These are phyloP conservation scores for Paxillus involutus DNA, from an alignment of 768 basidiomycete species.

Conservation along the genomic window DNA sequence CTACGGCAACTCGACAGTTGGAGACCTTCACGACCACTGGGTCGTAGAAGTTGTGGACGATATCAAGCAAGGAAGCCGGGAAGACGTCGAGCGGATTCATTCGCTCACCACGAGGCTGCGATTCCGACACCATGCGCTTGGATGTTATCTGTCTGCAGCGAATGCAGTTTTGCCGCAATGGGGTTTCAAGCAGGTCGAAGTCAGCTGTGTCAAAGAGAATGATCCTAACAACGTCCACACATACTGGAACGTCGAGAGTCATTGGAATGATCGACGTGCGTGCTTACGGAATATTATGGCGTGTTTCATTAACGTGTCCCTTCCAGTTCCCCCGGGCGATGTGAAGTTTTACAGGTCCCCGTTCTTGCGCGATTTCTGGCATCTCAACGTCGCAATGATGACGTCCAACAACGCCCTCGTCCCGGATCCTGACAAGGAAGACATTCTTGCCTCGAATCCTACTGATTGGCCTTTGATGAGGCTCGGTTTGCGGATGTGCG, in stretches of 20 bases:
- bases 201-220: conserved; percentile 89
- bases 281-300: conserved; percentile 15
- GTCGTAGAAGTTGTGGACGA: conserved; percentile 93
- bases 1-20: conserved; percentile 88
- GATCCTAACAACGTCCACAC: conserved; percentile 79
- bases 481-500: conserved; percentile 94
- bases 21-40: conserved; percentile 92
- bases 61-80: conserved; percentile 58
- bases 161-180: conserved; percentile 92
- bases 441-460: conserved; percentile 92
- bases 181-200: conserved; percentile 99
- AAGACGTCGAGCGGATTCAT: conserved; percentile 69
- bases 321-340: conserved; percentile 77
- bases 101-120: conserved; percentile 89
- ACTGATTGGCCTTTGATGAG: conserved; percentile 92
- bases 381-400: conserved; percentile 99
- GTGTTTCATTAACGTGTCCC: neutral
- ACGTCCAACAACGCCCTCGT: conserved; percentile 98
- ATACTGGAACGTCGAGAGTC: conserved; percentile 98
- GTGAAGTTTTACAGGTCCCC: conserved; percentile 85
- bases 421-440: conserved; percentile 98
- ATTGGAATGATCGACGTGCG: conserved; percentile 94
- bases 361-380: conserved; percentile 97
- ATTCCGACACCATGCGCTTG: conserved; percentile 72
- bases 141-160: conserved; percentile 88